Evolutionary conservation across 129 eudicot species (phyloP).

Genomic region (Arctium lappa): DNA sequence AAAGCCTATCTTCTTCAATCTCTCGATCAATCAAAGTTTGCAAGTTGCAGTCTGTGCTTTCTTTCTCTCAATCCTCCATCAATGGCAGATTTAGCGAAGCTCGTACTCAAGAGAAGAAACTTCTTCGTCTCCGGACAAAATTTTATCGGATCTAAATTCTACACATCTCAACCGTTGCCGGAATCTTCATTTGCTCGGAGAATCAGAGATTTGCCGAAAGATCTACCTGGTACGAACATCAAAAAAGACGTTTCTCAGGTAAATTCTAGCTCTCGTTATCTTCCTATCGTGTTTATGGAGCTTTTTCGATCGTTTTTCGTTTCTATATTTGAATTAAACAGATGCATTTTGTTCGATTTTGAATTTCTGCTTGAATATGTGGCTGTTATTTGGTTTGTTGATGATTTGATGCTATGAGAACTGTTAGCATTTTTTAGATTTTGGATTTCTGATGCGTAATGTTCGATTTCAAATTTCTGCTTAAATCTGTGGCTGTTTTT

Average conservation of each 20-base stretch:
- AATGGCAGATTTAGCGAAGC: constrained; percentile 61
- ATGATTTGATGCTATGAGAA: neutral
- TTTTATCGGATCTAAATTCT: constrained; percentile 34
- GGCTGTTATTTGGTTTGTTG: neutral
- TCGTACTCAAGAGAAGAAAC: constrained; percentile 38
- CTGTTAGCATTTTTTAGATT: no score
- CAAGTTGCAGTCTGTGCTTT: neutral
- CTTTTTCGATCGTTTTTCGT: neutral
- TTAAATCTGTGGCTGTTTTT: neutral
- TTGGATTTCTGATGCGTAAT: no score
- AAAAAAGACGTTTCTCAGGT: constrained; percentile 81
- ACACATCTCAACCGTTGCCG: constrained; percentile 47
- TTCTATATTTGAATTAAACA: neutral
- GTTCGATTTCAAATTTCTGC: neutral
- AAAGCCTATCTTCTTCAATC: neutral
- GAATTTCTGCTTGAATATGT: neutral
- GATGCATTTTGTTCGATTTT: neutral
- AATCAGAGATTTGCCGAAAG: constrained; percentile 73
- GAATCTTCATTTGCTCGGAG: constrained; percentile 65
- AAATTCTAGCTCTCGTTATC: neutral
- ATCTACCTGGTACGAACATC: constrained; percentile 74
- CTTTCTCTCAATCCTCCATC: constrained; percentile 18
- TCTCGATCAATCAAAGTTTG: neutral
- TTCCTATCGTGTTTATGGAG: neutral
- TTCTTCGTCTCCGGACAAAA: neutral